A percentile compares a stretch with the other conserved stretches of the same genome.
phyloP scores from a whole-genome alignment of 1,139 yeast species.

The Blastobotrys arbuscula region DNA sequence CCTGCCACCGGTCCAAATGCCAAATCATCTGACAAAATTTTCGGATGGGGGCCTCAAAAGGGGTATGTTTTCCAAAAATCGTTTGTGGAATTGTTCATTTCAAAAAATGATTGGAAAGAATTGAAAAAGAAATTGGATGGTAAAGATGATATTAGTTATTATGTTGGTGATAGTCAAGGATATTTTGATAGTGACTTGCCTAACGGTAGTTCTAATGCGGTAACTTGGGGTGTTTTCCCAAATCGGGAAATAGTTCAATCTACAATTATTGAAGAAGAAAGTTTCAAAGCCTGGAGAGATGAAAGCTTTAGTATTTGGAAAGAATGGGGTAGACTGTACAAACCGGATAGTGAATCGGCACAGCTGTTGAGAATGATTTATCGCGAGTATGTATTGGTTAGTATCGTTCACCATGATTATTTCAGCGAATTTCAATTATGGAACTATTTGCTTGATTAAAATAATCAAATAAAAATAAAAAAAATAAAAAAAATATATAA shows the following conservation, averaged over 20 bases:
- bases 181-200: constrained; percentile 57
- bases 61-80: constrained; percentile 93
- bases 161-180: constrained; percentile 48
- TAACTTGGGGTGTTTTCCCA: constrained; percentile 96
- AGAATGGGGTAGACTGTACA: constrained; percentile 86
- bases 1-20: constrained; percentile 81
- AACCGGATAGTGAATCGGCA: constrained; percentile 48
- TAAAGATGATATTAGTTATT: constrained; percentile 55
- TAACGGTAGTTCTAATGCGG: constrained; percentile 55
- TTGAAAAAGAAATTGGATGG: constrained; percentile 46
- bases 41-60: constrained; percentile 94
- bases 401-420: constrained; percentile 82
- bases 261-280: constrained; percentile 80
- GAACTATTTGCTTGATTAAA: constrained; percentile 46
- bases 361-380: constrained; percentile 56
- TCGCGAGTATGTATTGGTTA: constrained; percentile 65
- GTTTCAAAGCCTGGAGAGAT: constrained; percentile 89
- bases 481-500: background rate
- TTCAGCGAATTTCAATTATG: constrained; percentile 71
- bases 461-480: no score
- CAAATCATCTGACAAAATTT: constrained; percentile 71
- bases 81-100: constrained; percentile 81
- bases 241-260: constrained; percentile 81
- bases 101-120: constrained; percentile 61
- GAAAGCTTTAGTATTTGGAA: constrained; percentile 89